These are phyloP conservation scores for Talaromyces amestolkiae DNA, from an alignment of 2,329 filamentous ascomycete genomes.

Conservation along the genomic window DNA sequence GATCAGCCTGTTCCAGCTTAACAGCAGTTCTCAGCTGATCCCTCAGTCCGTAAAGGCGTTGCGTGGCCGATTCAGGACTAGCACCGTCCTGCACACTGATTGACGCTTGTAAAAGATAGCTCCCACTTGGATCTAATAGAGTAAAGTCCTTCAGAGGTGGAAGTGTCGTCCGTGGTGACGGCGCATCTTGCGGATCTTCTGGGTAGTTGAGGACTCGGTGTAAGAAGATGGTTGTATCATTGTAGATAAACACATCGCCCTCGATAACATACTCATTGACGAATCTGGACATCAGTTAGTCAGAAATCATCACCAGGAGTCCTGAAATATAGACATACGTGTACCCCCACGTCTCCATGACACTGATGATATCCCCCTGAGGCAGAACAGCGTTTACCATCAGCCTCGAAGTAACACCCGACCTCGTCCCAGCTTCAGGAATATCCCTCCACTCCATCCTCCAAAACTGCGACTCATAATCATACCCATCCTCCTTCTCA, in stretches of 20 bases:
- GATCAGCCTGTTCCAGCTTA: conserved; percentile 56
- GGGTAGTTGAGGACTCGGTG: conserved; percentile 54
- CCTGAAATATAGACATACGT: conserved; percentile 41
- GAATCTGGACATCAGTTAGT: conserved; percentile 42
- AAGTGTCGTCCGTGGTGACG: conserved; percentile 36
- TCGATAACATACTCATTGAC: conserved; percentile 57
- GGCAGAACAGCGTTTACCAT: conserved; percentile 50
- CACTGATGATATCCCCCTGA: conserved; percentile 49
- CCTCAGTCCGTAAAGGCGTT: conserved; percentile 56
- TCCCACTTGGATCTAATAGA: conserved; percentile 56
- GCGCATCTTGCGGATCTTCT: conserved; percentile 32
- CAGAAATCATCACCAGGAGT: neutral
- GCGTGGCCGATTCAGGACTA: conserved; percentile 53
- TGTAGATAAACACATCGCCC: conserved; percentile 58
- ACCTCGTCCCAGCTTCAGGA: conserved; percentile 52
- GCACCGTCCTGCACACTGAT: conserved; percentile 57
- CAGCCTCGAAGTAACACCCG: conserved; percentile 54
- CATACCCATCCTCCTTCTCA: conserved; percentile 30
- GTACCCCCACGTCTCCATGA: conserved; percentile 55
- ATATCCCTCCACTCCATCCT: conserved; percentile 50
- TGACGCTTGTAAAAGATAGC: conserved; percentile 58
- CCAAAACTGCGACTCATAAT: conserved; percentile 42
- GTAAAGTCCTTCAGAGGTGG: conserved; percentile 48
- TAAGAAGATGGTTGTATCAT: conserved; percentile 57
- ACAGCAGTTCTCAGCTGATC: conserved; percentile 56